A percentile compares a stretch with the other conserved stretches of the same genome.
These are phyloP conservation scores for Albifimbria verrucaria DNA, from an alignment of 2,329 filamentous ascomycete species.

Conservation along the genomic window DNA sequence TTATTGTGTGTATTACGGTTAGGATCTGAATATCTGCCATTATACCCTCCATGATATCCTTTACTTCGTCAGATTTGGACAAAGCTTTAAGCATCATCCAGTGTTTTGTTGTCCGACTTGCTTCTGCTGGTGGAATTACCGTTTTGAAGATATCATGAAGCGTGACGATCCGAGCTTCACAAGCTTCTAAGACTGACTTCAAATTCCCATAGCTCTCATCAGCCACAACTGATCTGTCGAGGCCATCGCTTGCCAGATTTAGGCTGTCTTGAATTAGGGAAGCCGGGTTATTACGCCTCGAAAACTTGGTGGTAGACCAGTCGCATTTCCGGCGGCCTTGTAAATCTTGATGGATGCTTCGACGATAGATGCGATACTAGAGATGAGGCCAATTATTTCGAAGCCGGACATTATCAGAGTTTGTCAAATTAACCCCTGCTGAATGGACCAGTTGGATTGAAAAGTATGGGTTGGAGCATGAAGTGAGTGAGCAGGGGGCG, in stretches of 20 bases:
- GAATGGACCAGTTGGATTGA: no score
- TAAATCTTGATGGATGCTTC: conserved; percentile 20
- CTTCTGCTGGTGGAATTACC: conserved; percentile 12
- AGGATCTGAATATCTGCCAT: conserved; percentile 22
- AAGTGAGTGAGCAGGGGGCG: no score
- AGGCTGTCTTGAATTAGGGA: conserved; percentile 20
- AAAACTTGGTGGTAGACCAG: conserved; percentile 21
- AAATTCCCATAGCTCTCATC: not conserved
- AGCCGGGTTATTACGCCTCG: conserved; percentile 18
- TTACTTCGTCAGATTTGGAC: conserved; percentile 18
- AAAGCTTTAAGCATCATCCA: conserved; percentile 14
- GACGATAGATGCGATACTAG: conserved; percentile 22
- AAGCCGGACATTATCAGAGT: conserved; percentile 11
- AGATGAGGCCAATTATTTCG: conserved; percentile 20
- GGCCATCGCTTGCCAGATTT: conserved; percentile 1
- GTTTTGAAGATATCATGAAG: conserved; percentile 15
- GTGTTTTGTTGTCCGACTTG: conserved; percentile 14
- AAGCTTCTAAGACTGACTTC: conserved; percentile 15
- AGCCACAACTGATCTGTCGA: not conserved
- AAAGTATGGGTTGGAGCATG: no score
- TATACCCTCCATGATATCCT: conserved; percentile 23
- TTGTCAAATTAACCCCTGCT: no score
- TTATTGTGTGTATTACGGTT: conserved; percentile 6
- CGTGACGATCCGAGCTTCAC: conserved; percentile 13
- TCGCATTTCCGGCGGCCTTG: conserved; percentile 14